Conservation (phyloP, 2,329 filamentous ascomycete species). For the Microcera coccophila region DNA sequence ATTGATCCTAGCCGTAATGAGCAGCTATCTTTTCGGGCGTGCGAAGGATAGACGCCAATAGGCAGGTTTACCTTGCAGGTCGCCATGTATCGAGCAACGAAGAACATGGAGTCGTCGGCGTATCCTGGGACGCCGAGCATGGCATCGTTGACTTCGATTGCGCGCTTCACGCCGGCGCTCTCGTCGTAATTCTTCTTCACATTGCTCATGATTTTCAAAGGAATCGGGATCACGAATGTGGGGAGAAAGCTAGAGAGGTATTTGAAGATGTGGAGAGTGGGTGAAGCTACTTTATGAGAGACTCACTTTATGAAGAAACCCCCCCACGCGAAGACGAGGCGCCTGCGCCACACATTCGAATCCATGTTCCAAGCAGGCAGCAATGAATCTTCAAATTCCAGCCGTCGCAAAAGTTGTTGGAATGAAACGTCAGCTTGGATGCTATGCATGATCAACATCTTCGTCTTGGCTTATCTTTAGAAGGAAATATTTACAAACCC, state of each 20-base stretch:
- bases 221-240: not conserved
- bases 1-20: slow-evolving; percentile 13
- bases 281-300: too few species aligned
- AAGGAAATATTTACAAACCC: too few species aligned
- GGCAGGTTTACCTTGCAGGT: slow-evolving; percentile 19
- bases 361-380: too few species aligned
- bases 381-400: too few species aligned
- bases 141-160: slow-evolving; percentile 24
- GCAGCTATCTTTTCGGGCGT: not conserved
- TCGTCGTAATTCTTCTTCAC: slow-evolving; percentile 5
- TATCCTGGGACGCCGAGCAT: slow-evolving; percentile 28
- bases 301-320: too few species aligned
- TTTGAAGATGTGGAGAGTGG: not conserved
- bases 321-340: too few species aligned
- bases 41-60: not conserved
- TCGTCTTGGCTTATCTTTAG: too few species aligned
- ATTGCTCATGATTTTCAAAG: slow-evolving; percentile 3
- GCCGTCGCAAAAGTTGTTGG: too few species aligned
- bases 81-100: slow-evolving; percentile 24
- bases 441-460: too few species aligned
- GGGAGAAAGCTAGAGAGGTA: not conserved
- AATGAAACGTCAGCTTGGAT: too few species aligned
- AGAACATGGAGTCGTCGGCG: slow-evolving; percentile 30
- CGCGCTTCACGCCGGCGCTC: slow-evolving; percentile 21
- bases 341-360: too few species aligned